Base-by-base conservation (phyloP, 805 yeast species). In the Candida yuanshanica region DNA sequence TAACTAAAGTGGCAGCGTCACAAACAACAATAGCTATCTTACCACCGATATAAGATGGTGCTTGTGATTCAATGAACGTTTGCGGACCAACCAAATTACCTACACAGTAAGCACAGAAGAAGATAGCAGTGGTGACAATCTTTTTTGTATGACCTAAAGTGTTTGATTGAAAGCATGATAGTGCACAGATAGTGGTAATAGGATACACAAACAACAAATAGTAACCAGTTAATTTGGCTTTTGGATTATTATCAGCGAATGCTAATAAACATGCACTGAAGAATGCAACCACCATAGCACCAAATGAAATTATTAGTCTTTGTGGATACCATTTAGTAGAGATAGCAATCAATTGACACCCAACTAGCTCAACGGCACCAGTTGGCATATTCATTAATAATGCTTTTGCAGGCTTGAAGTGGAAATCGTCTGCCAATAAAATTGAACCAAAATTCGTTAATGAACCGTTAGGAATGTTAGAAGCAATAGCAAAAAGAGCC, bases 81-180 rank as follows among this genome's bases (percentile, higher is more conserved):
- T 74, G 79, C 2, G 82, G 80, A 4, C 83, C 83, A 37, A 68
- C 59, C 36, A 74, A 59, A 51, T 76, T 78, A 18, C 83, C 83
- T 8, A 65, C 71, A 54, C 78, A 71, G 57, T 69, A 75, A 5
- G 72, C 74, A 37, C 77, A 52, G 32, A 77, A 63, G 43, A 63
- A 57, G 23, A 71, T 47, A 2, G 76, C 72, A 51, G 66, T 73
- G 2, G 64, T 69, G 2, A 72, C 63, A 36, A 66, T 58, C 53
- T 75, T 76, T 61, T 78, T 79, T 24, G 84, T 77, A 42, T 75
- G 44, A 31, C 48, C 48, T 7, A 36, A 37, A 18, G 41, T 33
- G 20, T 50, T 50, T 13, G 40, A 26, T 27, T 27, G 31, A 18
- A 27, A 27, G 16, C 9, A 36, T 11, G n/a, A 41, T 37, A 11